phyloP scores from a whole-genome alignment of 164 flowering plant species.

The Cinnamomum micranthum region DNA sequence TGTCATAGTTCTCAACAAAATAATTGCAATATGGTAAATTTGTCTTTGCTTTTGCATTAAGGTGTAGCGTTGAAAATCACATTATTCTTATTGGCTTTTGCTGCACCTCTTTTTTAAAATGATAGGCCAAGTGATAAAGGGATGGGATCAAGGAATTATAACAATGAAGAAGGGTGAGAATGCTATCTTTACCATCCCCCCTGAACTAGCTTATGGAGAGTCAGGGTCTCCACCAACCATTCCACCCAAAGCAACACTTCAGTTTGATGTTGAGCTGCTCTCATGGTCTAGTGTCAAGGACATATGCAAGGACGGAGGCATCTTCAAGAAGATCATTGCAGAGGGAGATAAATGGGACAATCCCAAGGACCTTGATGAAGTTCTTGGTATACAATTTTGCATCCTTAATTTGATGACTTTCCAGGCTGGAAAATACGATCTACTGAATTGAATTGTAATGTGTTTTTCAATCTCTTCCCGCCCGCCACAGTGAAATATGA shows the following conservation, averaged over 20 bases:
- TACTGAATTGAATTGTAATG: background rate
- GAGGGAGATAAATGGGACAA: conserved; percentile 98
- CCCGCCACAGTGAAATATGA: conserved; percentile 77
- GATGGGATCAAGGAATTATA: conserved; percentile 94
- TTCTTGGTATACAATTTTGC: conserved; percentile 43
- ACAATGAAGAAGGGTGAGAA: conserved; percentile 99
- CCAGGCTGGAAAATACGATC: background rate
- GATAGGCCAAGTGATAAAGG: conserved; percentile 91
- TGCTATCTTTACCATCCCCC: conserved; percentile 85
- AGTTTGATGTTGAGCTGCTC: conserved; percentile 87
- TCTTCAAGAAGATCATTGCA: conserved; percentile 69
- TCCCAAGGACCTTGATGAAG: conserved; percentile 94
- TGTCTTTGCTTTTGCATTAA: too few species aligned
- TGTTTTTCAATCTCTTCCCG: background rate
- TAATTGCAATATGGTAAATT: too few species aligned
- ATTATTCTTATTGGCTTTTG: too few species aligned
- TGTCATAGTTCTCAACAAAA: too few species aligned
- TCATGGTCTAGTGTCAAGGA: conserved; percentile 95
- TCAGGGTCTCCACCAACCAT: conserved; percentile 89
- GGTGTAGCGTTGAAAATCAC: too few species aligned
- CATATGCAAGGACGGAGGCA: conserved; percentile 95
- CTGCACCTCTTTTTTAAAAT: too few species aligned
- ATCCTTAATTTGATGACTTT: background rate
- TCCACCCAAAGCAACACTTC: conserved; percentile 90
- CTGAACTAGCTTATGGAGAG: conserved; percentile 87